phyloP scores from a whole-genome alignment of 805 yeast species.

The Wickerhamomyces rabaulensis region DNA sequence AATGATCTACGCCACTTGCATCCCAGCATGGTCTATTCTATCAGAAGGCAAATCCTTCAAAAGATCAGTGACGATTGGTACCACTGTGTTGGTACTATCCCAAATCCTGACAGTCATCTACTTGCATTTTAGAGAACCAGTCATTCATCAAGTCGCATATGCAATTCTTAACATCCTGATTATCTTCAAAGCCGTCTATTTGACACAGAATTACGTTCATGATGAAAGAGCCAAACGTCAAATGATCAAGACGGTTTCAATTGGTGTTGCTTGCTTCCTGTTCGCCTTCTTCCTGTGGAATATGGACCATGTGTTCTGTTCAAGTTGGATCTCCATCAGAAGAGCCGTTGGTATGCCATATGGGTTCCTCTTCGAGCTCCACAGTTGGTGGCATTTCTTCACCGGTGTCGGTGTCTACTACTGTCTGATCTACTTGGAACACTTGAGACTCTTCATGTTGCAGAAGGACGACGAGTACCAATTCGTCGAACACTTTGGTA shows the following conservation, averaged over 20 bases:
- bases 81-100: constrained; percentile 45
- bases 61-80: constrained; percentile 28
- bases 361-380: constrained; percentile 81
- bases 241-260: constrained; percentile 46
- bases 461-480: constrained; percentile 48
- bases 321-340: constrained; percentile 32
- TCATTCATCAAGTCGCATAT: constrained; percentile 78
- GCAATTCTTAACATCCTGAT: constrained; percentile 66
- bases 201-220: constrained; percentile 47
- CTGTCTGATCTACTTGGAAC: constrained; percentile 70
- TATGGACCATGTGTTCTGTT: constrained; percentile 74
- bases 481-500: constrained; percentile 50
- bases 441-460: constrained; percentile 58
- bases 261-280: constrained; percentile 56
- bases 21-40: constrained; percentile 83
- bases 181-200: constrained; percentile 48
- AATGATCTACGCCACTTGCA: constrained; percentile 95
- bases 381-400: constrained; percentile 93
- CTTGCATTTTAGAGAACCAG: constrained; percentile 66
- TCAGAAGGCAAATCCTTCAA: constrained; percentile 43
- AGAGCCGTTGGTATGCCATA: constrained; percentile 69
- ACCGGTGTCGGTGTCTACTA: constrained; percentile 81
- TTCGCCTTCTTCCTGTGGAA: constrained; percentile 82
- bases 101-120: constrained; percentile 62
- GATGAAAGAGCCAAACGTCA: constrained; percentile 40